Evolutionary conservation across 768 basidiomycete species (phyloP).

Genomic region (Floccularia luteovirens): DNA sequence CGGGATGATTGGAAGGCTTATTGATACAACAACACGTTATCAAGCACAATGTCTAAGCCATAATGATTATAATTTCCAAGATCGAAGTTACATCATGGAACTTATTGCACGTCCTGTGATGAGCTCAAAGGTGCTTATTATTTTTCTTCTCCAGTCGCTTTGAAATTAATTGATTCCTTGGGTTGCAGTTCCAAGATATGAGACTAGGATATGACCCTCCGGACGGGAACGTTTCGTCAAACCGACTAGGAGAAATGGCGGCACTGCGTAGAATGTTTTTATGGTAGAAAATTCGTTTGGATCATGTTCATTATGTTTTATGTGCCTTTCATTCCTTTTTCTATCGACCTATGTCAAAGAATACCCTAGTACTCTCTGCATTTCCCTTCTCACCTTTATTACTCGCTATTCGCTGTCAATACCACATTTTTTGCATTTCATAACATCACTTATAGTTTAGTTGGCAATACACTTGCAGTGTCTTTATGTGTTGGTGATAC

Average conservation of each 20-base stretch:
- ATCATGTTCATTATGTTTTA: constrained; percentile 2
- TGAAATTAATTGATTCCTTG: constrained; percentile 4
- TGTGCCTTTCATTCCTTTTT: too few relatives aligned
- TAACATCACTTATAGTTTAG: too few relatives aligned
- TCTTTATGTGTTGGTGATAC: too few relatives aligned
- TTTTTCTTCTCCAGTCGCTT: background rate
- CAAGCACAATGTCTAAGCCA: constrained; percentile 66
- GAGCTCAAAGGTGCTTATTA: constrained; percentile 52
- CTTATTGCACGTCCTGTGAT: constrained; percentile 56
- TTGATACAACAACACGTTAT: constrained; percentile 69
- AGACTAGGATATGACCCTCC: constrained; percentile 48
- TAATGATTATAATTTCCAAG: constrained; percentile 53
- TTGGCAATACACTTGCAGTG: too few relatives aligned
- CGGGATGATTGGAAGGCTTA: constrained; percentile 84
- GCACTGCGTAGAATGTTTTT: constrained; percentile 47
- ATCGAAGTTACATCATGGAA: constrained; percentile 44
- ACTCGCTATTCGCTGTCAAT: too few relatives aligned
- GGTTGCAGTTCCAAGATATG: constrained; percentile 54
- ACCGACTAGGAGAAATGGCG: constrained; percentile 30
- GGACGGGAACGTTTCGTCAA: constrained; percentile 29
- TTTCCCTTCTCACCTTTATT: background rate
- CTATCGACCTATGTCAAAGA: too few relatives aligned
- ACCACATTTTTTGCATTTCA: too few relatives aligned
- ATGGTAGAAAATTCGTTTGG: constrained; percentile 19
- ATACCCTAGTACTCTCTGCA: too few relatives aligned